phyloP scores from a whole-genome alignment of 2,329 filamentous ascomycete genomes.

The Botrytis porri region DNA sequence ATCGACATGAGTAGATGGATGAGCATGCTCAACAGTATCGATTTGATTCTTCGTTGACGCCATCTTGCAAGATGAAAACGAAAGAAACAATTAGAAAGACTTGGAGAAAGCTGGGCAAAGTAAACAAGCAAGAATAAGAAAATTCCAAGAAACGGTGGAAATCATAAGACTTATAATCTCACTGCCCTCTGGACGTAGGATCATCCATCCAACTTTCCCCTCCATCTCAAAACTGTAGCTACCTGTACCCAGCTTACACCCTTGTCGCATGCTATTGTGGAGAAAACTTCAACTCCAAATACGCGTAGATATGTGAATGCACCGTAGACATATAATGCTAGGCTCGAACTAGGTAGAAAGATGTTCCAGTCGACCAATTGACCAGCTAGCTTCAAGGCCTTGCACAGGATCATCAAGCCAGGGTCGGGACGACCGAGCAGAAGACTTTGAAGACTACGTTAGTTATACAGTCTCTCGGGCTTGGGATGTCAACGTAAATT shows the following conservation, averaged over 20 bases:
- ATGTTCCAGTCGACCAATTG: neutral
- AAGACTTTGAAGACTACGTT: neutral
- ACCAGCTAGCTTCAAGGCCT: neutral
- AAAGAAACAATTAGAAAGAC: neutral
- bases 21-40: conserved; percentile 17
- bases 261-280: neutral
- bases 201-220: conserved; percentile 4
- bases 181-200: neutral
- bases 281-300: neutral
- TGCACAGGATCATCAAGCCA: neutral
- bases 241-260: conserved; percentile 3
- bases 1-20: conserved; percentile 15
- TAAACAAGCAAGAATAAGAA: conserved; percentile 3
- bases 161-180: conserved; percentile 4
- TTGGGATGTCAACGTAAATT: neutral
- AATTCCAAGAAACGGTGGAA: neutral
- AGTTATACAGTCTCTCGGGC: neutral
- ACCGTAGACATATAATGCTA: neutral
- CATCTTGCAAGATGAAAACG: conserved; percentile 2
- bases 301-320: neutral
- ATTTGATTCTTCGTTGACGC: conserved; percentile 10
- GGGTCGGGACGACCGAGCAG: neutral
- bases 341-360: neutral
- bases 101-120: conserved; percentile 3
- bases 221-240: neutral